Base-by-base conservation (phyloP, 2,329 filamentous ascomycete genomes). In the Cercospora zeae-maydis region DNA sequence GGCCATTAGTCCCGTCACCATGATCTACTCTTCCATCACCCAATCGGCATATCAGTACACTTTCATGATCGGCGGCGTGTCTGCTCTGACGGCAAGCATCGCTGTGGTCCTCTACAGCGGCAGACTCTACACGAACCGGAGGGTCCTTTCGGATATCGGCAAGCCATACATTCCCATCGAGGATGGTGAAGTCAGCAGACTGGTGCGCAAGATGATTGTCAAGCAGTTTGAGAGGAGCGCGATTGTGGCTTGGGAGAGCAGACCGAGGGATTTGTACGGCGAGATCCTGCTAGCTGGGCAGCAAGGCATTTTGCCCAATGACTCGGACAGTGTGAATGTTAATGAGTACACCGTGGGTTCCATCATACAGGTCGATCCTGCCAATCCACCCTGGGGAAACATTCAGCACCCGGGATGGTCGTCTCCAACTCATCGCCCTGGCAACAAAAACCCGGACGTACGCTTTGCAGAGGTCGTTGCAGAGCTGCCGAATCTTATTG, bases 361-460 rank as follows among this genome's bases (percentile, higher is more conserved):
- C 2, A 64, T 71, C 37, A 76, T 81, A 9, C 70, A 73, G 8
- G 71, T 82, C 67, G 73, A 78, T 71, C 57, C 75, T 61, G 61
- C 66, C 74, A 81, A 71, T 47, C 84, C 89, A 27, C 85, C 79
- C 67, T 98, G 93, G 93, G 92, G 91, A 21, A 79, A 86, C n/a
- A 86, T 98, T 58, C 86, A 90, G 63, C 95, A 99, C 74, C 82
- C 87, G 14, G 95, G 93, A 57, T 98, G 95, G 93, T 89, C 89
- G 1, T 90, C 92, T 1, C 93, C 93, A 5, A 84, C 85, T 31
- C 70, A 72, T 31, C 56, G 63, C 4, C 69, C 69, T 24, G 89
- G 86, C 0, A 80, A 84, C 8, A 90, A 95, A 72, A 78, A 95
- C 16, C 87, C 91, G 4, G 86, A 91, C 72, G 78, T 98, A n/a